Base-by-base conservation (phyloP, 192 early-diverging fungal species). In the Chytriomyces sp. region DNA sequence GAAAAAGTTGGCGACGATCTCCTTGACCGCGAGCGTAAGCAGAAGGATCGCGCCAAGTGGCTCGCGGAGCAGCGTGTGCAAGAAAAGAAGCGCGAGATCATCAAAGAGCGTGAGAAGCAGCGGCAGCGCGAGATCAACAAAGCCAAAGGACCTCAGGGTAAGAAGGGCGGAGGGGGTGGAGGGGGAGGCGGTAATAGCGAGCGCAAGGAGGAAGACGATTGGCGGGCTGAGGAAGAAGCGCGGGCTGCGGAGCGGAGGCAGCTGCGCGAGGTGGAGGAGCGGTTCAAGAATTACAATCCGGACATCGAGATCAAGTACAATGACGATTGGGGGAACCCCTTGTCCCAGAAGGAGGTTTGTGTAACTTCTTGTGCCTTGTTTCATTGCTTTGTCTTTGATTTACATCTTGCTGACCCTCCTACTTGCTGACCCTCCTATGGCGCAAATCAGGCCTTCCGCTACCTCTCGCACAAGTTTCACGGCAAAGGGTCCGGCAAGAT, bases 401-500 rank as follows among this genome's bases (percentile, higher is more conserved):
- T 58, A 32, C 28, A 6, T 68, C 36, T 40, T 75, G 17, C 3
- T 52, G 14, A 19, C 55, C 41, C 41, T 68, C 22, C n/a, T n/a
- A n/a, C n/a, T n/a, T n/a, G n/a, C n/a, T n/a, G n/a, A n/a, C n/a
- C n/a, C n/a, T n/a, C n/a, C n/a, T n/a, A n/a, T n/a, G n/a, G n/a
- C n/a, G n/a, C n/a, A n/a, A n/a, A n/a, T 10, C 62, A 90, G 84
- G 96, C 96, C 0, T 99, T 93, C 79, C 86, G 91, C 66, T 87
- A 89, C 64, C 77, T 94, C 34, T 94, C 93, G 39, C 96, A 99
- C 54, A 94, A 92, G 55, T 99, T 99, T 87, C 96, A 99, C 74
- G 96, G 96, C 17, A 93, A 94, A 63, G 86, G 88, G 5, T 91
- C 91, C 38, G 96, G 96, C 37, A 97, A 96, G 74, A 87, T 88